Evolutionary conservation across 2,329 filamentous ascomycete genomes (phyloP).

Genomic region (Geosmithia morbida): DNA sequence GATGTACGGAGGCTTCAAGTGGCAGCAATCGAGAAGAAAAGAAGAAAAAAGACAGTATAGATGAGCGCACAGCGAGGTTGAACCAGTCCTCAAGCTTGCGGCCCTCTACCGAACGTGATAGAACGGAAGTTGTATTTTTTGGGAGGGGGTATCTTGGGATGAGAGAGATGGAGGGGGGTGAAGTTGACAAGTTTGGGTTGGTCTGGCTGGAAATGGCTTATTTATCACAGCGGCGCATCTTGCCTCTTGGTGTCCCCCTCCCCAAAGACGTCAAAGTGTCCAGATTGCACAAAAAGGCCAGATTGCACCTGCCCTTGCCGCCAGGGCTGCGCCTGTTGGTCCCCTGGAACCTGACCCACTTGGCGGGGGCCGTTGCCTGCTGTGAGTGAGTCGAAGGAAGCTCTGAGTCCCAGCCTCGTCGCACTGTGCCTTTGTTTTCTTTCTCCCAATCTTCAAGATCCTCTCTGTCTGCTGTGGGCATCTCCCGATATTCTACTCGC

Average conservation of each 20-base stretch:
- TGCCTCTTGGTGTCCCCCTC: not conserved
- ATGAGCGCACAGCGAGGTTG: slow-evolving; percentile 11
- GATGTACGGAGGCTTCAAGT: slow-evolving; percentile 3
- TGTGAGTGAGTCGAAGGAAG: too few relatives aligned
- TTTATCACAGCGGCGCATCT: slow-evolving; percentile 9
- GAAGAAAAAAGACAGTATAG: slow-evolving; percentile 10
- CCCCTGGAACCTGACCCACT: not conserved
- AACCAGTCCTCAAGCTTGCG: slow-evolving; percentile 14
- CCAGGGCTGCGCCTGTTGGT: not conserved
- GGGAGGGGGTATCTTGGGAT: slow-evolving; percentile 14
- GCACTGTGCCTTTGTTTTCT: too few relatives aligned
- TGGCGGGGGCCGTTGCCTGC: not conserved
- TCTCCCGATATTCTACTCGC: too few relatives aligned
- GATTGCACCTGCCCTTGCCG: slow-evolving; percentile 21
- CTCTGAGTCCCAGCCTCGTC: too few relatives aligned
- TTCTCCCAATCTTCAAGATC: too few relatives aligned
- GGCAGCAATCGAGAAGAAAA: slow-evolving; percentile 5
- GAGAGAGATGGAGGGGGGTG: slow-evolving; percentile 7
- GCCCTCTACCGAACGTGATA: slow-evolving; percentile 7
- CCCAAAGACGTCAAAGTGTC: slow-evolving; percentile 23
- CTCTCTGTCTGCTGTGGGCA: too few relatives aligned
- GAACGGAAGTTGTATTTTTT: not conserved
- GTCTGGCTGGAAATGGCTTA: slow-evolving; percentile 19
- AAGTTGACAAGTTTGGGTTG: not conserved
- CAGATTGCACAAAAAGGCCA: slow-evolving; percentile 31